Evolutionary conservation across 2,329 filamentous ascomycete species (phyloP).

Genomic region (Apiospora hydei): DNA sequence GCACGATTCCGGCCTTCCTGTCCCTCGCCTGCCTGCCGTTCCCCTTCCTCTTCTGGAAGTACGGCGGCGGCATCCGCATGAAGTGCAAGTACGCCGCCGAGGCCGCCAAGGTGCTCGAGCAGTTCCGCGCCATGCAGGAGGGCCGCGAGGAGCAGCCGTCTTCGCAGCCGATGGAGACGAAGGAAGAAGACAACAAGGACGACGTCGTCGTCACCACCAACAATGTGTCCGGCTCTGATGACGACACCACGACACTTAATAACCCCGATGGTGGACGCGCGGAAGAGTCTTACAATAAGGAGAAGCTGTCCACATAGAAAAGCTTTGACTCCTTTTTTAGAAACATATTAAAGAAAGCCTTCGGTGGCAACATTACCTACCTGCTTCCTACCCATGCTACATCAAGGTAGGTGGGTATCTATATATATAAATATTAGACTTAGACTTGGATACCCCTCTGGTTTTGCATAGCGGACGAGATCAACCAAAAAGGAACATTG

Average conservation of each 20-base stretch:
- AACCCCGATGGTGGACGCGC: background rate
- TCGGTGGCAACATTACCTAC: background rate
- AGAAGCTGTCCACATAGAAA: background rate
- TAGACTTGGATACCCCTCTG: constrained; percentile 17
- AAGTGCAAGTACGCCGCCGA: constrained; percentile 75
- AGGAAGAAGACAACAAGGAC: background rate
- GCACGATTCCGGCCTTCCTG: constrained; percentile 63
- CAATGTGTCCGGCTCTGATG: background rate
- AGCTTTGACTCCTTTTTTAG: background rate
- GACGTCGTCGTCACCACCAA: background rate
- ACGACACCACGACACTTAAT: background rate
- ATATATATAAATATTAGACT: constrained; percentile 3
- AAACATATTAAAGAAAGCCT: background rate
- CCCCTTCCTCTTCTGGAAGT: constrained; percentile 77
- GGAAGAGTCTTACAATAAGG: background rate
- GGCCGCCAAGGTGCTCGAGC: constrained; percentile 60
- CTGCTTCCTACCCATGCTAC: background rate
- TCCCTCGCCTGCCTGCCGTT: constrained; percentile 63
- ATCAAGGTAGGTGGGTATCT: background rate
- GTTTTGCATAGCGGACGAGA: constrained; percentile 11
- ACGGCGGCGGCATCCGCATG: constrained; percentile 68
- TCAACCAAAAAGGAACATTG: constrained; percentile 8
- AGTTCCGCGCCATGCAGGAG: constrained; percentile 22
- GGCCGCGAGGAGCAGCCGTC: background rate
- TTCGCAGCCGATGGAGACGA: background rate